Percentiles rank a stretch among this genome's conserved stretches.
phyloP scores from a whole-genome alignment of 345 rosid genomes.

The Lepidium didymum region DNA sequence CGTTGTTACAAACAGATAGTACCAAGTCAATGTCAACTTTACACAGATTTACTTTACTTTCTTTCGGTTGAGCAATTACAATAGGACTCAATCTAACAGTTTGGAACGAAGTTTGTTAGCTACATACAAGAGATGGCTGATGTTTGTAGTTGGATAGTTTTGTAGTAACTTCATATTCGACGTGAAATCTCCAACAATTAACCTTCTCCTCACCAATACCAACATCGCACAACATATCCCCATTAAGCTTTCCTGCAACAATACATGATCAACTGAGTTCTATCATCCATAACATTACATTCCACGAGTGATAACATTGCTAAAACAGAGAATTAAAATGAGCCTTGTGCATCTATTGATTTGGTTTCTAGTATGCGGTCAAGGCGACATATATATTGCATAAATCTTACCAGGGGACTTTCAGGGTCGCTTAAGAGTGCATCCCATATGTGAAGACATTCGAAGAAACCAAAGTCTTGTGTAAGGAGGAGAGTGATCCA shows the following conservation, averaged over 20 bases:
- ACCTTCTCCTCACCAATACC: constrained; percentile 50
- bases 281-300: not conserved
- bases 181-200: constrained; percentile 44
- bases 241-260: constrained; percentile 78
- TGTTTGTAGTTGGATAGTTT: constrained; percentile 69
- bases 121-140: constrained; percentile 80
- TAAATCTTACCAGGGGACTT: constrained; percentile 74
- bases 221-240: constrained; percentile 97
- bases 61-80: not conserved
- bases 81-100: constrained; percentile 16
- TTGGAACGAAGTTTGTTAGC: constrained; percentile 77
- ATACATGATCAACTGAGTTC: not conserved
- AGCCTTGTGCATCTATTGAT: not conserved
- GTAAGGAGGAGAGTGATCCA: constrained; percentile 99
- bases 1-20: not conserved
- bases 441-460: constrained; percentile 93
- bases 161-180: constrained; percentile 75
- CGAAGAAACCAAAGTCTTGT: constrained; percentile 87
- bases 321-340: not conserved
- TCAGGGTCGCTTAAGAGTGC: constrained; percentile 88
- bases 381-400: not conserved
- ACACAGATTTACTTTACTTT: not conserved
- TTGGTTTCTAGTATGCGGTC: not conserved
- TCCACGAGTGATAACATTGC: not conserved
- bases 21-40: not conserved